phyloP scores from a whole-genome alignment of 2,329 filamentous ascomycete genomes.

The Plenodomus biglobosus region DNA sequence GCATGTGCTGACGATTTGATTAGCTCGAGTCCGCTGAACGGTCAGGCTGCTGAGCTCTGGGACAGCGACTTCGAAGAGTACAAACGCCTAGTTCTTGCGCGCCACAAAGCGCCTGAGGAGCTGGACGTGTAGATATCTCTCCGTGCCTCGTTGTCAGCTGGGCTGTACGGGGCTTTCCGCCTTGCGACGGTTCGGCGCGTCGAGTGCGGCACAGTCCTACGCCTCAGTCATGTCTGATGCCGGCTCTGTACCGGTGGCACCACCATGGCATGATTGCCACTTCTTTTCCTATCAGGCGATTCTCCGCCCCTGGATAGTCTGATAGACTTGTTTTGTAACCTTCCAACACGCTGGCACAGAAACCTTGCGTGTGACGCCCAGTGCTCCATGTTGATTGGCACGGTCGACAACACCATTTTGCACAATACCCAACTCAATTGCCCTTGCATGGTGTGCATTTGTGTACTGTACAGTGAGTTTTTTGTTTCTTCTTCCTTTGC shows the following conservation, averaged over 20 bases:
- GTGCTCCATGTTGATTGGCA: too few relatives aligned
- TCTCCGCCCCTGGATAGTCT: too few relatives aligned
- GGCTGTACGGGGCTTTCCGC: conserved; percentile 6
- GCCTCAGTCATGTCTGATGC: not conserved
- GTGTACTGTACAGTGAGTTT: not conserved
- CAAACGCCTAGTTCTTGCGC: conserved; percentile 70
- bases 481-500: conserved; percentile 1
- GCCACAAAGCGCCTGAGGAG: conserved; percentile 58
- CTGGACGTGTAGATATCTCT: conserved; percentile 28
- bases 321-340: too few relatives aligned
- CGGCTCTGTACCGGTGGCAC: not conserved
- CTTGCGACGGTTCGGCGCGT: conserved; percentile 5
- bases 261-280: too few relatives aligned
- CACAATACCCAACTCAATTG: not conserved
- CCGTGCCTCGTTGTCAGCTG: not conserved
- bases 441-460: not conserved
- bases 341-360: too few relatives aligned
- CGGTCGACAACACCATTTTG: not conserved
- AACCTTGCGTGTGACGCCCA: too few relatives aligned
- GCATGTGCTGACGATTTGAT: conserved; percentile 2
- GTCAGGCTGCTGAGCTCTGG: conserved; percentile 94
- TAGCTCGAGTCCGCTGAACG: conserved; percentile 91
- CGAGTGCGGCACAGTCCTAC: conserved; percentile 3
- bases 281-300: too few relatives aligned
- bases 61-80: conserved; percentile 85